Conservation (phyloP, 2,329 filamentous ascomycete species). For the Diaporthe helianthi region DNA sequence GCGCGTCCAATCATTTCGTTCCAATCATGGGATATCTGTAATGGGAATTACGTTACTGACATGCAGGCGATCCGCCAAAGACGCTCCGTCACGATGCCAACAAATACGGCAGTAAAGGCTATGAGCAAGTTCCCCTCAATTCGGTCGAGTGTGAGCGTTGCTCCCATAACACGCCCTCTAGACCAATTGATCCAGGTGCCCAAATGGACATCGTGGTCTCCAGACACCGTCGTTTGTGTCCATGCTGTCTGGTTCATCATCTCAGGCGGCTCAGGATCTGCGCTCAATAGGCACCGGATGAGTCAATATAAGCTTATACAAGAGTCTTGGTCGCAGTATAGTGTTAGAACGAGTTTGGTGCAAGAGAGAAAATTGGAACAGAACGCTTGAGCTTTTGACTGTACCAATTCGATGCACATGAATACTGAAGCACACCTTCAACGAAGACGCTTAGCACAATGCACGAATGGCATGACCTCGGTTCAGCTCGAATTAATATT, state of each 20-base stretch:
- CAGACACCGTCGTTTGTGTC: neutral
- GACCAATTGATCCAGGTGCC: conserved; percentile 44
- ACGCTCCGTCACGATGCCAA: conserved; percentile 37
- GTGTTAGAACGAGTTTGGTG: too few species aligned
- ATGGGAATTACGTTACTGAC: too few species aligned
- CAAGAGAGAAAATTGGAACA: too few species aligned
- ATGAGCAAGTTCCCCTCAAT: conserved; percentile 43
- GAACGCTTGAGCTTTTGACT: too few species aligned
- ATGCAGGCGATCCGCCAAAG: conserved; percentile 38
- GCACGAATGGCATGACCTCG: too few species aligned
- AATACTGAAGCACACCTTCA: too few species aligned
- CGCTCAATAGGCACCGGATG: neutral
- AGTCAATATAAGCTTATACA: neutral
- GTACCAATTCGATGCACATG: too few species aligned
- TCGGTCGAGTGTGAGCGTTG: conserved; percentile 43
- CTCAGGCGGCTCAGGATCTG: neutral
- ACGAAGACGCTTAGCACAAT: too few species aligned
- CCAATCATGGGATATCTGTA: too few species aligned
- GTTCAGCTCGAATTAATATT: too few species aligned
- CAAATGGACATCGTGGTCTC: neutral
- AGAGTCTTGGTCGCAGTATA: too few species aligned
- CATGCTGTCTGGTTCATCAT: neutral
- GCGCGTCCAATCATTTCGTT: too few species aligned
- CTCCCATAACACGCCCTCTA: conserved; percentile 41
- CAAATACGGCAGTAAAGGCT: conserved; percentile 45